Evolutionary conservation across 2,329 filamentous ascomycete species (phyloP).

Genomic region (Paraphoma chrysanthemicola): DNA sequence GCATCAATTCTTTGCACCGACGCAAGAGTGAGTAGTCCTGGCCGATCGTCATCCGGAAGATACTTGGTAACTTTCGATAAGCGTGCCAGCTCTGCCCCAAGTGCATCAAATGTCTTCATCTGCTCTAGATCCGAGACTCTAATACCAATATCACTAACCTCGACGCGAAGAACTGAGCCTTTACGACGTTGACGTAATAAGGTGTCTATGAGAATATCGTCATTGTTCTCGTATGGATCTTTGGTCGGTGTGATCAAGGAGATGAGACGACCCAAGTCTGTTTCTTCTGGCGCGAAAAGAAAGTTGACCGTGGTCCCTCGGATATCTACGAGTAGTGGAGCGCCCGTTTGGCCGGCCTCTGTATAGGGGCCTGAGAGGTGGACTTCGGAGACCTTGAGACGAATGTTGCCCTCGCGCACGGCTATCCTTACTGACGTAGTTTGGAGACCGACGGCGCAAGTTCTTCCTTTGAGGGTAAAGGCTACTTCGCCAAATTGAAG

Average conservation of each 20-base stretch:
- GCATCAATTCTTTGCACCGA: conserved; percentile 69
- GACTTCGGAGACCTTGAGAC: conserved; percentile 77
- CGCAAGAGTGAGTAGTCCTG: conserved; percentile 80
- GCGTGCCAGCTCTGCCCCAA: conserved; percentile 80
- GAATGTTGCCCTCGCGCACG: conserved; percentile 74
- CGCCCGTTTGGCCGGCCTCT: conserved; percentile 59
- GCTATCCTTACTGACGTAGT: conserved; percentile 84
- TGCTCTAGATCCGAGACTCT: conserved; percentile 69
- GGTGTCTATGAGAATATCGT: conserved; percentile 95
- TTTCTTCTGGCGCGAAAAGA: conserved; percentile 73
- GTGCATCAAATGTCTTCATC: conserved; percentile 70
- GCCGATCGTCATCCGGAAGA: conserved; percentile 91
- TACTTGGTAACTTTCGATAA: conserved; percentile 92
- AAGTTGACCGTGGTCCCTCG: conserved; percentile 74
- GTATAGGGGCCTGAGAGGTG: conserved; percentile 74
- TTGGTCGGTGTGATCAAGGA: conserved; percentile 91
- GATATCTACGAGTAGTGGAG: conserved; percentile 69
- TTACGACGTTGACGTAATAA: conserved; percentile 85
- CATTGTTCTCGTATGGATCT: conserved; percentile 84
- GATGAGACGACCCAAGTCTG: conserved; percentile 81
- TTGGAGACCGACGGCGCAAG: conserved; percentile 75
- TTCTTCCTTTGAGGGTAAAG: conserved; percentile 78
- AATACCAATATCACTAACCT: conserved; percentile 69
- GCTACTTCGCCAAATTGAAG: conserved; percentile 76
- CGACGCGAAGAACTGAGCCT: conserved; percentile 79